Conservation (phyloP, 208 protist genomes). For the Acanthamoeba castellanii region DNA sequence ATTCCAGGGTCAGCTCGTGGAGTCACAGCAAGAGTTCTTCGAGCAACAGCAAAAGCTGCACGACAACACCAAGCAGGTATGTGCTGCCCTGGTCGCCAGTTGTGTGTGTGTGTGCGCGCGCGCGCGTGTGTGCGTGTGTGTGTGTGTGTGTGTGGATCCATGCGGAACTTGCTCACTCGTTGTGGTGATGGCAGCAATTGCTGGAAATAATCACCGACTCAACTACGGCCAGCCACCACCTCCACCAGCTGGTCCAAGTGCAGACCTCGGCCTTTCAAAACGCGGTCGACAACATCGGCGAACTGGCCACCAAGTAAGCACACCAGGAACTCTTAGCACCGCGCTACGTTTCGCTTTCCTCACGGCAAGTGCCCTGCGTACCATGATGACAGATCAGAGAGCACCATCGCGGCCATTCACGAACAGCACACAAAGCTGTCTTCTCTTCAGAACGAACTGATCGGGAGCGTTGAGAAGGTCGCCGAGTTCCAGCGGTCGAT, state of each 20-base stretch:
- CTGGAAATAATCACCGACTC: conserved; percentile 59
- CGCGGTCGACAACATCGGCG: conserved; percentile 36
- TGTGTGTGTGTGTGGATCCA: not conserved
- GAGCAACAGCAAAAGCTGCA: conserved; percentile 42
- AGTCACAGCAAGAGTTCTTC: conserved; percentile 42
- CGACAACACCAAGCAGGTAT: conserved; percentile 24
- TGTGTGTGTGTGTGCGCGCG: not conserved
- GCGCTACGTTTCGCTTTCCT: not conserved
- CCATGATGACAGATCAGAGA: not conserved
- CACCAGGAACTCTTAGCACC: not conserved
- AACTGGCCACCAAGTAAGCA: conserved; percentile 13
- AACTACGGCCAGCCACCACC: conserved; percentile 5
- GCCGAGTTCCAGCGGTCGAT: conserved; percentile 29
- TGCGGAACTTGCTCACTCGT: too few species aligned
- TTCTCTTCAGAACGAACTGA: conserved; percentile 15
- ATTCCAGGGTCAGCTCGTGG: conserved; percentile 40
- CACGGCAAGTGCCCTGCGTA: not conserved
- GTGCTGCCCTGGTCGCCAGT: not conserved
- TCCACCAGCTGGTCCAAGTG: conserved; percentile 27
- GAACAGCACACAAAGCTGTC: conserved; percentile 9
- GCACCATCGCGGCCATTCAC: not conserved
- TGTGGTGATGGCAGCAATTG: not conserved
- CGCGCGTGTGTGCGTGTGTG: not conserved
- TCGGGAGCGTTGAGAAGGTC: conserved; percentile 28
- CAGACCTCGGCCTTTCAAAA: conserved; percentile 38